Percentiles rank a stretch among this genome's conserved stretches.
Evolutionary conservation across 1,139 yeast species (phyloP).

Genomic region (Yamadazyma membranifaciens): DNA sequence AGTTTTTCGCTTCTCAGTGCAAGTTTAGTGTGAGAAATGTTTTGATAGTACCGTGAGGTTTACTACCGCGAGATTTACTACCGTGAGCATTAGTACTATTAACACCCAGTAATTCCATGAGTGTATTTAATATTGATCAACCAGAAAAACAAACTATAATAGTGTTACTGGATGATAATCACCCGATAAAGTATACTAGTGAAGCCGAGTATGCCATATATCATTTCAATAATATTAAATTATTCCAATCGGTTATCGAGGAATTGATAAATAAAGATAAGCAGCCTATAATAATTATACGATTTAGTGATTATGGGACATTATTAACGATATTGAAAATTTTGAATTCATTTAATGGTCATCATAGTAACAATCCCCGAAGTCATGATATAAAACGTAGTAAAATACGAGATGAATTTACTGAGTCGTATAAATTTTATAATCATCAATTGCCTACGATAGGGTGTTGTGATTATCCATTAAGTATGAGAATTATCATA

Average conservation of each 20-base stretch:
- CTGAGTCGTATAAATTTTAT: not conserved
- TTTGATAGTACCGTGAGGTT: not conserved
- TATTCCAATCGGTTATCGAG: not conserved
- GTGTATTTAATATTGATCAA: not conserved
- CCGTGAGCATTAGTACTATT: not conserved
- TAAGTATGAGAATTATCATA: constrained; percentile 1
- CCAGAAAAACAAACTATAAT: constrained; percentile 1
- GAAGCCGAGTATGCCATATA: constrained; percentile 4
- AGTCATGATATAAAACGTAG: not conserved
- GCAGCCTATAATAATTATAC: constrained; percentile 5
- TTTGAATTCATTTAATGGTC: not conserved
- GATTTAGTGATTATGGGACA: constrained; percentile 1
- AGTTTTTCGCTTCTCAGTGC: not conserved
- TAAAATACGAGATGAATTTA: not conserved
- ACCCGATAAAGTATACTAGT: constrained; percentile 1
- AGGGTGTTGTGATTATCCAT: constrained; percentile 7
- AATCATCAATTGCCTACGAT: constrained; percentile 2
- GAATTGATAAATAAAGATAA: not conserved
- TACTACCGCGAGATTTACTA: not conserved
- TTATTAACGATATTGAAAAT: constrained; percentile 3
- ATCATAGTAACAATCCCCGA: not conserved
- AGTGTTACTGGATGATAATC: constrained; percentile 1
- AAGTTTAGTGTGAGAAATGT: not conserved
- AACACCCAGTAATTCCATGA: not conserved
- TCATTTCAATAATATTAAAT: constrained; percentile 1